Base-by-base conservation (phyloP, 331 rosid species). In the Dryas integrifolia region DNA sequence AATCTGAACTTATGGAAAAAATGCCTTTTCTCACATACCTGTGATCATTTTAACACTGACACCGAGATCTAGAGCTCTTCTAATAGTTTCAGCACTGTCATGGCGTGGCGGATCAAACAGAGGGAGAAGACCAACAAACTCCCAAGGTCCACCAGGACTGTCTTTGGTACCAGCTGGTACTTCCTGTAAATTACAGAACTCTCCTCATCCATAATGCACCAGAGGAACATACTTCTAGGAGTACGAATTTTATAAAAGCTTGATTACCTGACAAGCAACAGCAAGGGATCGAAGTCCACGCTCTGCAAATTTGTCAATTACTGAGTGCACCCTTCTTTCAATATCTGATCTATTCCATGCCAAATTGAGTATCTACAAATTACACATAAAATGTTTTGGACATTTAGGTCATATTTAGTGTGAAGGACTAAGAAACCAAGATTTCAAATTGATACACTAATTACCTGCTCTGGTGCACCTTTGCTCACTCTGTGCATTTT, bases 391-490 rank as follows among this genome's bases (percentile, higher is more conserved):
- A 43, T 48, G 8, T 10, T 56, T 18, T 51, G 47, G 53, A 56
- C 64, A 14, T 0, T 21, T 55, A 61, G 24, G 15, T n/a, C 6
- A 35, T 7, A 59, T 52, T 6, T 14, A 2, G 7, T 55, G 74
- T 55, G 65, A 12, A 66, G 40, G 24, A 58, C 67, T 58, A 30
- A 2, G 58, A 58, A 21, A 5, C 15, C 2, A 4, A 13, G 43
- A 35, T 72, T 45, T 58, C 5, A 18, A 72, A 26, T 14, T 44
- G 60, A 18, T 10, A 50, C 4, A 46, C 8, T 67, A 18, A 76
- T 39, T 80, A 89, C 96, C 90, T 89, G 96, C 74, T 87, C 96
- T 1, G 96, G 92, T 65, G 96, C 96, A 15, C 96, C 92, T 79
- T 89, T 87, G 87, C 92, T 87, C 56, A 86, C 73, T 66, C 92